Conservation (phyloP, 495 filamentous ascomycete genomes). For the Penicillium cosmopolitanum region DNA sequence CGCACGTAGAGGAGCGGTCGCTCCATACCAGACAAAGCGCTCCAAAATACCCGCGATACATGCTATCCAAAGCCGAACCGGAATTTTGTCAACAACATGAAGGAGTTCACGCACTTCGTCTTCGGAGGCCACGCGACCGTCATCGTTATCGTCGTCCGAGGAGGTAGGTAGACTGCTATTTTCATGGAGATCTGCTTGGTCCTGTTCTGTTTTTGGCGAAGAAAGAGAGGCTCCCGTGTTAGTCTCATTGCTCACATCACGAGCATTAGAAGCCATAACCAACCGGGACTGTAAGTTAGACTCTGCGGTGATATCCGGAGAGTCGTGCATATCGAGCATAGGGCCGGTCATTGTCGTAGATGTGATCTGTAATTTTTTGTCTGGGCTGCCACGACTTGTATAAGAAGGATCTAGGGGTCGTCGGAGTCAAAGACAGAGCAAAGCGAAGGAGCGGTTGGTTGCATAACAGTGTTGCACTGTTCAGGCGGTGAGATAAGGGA, state of each 20-base stretch:
- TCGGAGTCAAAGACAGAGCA: too few species aligned
- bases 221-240: slow-evolving; percentile 11
- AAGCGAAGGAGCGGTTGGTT: too few species aligned
- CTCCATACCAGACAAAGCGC: slow-evolving; percentile 25
- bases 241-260: slow-evolving; percentile 7
- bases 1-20: slow-evolving; percentile 19
- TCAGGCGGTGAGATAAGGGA: too few species aligned
- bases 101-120: slow-evolving; percentile 20
- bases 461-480: too few species aligned
- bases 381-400: too few species aligned
- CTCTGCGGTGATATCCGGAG: slow-evolving; percentile 14
- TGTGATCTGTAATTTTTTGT: too few species aligned
- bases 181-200: background rate
- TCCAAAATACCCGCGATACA: slow-evolving; percentile 16
- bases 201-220: slow-evolving; percentile 16
- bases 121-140: slow-evolving; percentile 19
- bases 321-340: slow-evolving; percentile 16
- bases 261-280: slow-evolving; percentile 15
- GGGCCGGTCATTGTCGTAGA: background rate
- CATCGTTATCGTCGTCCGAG: background rate
- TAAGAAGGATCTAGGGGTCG: too few species aligned
- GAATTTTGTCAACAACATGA: slow-evolving; percentile 21
- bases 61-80: slow-evolving; percentile 15
- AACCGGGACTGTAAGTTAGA: slow-evolving; percentile 18
- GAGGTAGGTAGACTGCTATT: background rate